Conservation (phyloP, 495 filamentous ascomycete species). For the Hypoxylon perforatum region DNA sequence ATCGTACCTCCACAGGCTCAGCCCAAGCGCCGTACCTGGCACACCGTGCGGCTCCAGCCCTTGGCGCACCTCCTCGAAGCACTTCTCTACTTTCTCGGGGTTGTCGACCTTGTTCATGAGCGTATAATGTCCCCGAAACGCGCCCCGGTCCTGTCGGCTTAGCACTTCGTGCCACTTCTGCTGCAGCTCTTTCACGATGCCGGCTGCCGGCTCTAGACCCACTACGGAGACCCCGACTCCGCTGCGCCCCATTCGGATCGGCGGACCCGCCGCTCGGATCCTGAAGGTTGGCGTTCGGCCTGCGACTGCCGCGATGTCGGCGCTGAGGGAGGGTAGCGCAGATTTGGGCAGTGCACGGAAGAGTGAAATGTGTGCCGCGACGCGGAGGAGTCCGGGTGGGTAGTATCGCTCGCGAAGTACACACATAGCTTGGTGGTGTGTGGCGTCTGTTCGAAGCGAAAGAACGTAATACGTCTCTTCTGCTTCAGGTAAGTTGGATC, state of each 20-base stretch:
- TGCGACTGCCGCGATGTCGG: slow-evolving; percentile 5
- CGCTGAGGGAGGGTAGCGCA: neutral
- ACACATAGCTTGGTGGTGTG: slow-evolving; percentile 13
- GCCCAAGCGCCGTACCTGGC: slow-evolving; percentile 9
- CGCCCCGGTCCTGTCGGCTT: slow-evolving; percentile 17
- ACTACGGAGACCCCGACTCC: slow-evolving; percentile 6
- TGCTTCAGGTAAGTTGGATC: neutral
- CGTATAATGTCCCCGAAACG: slow-evolving; percentile 24
- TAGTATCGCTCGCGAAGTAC: slow-evolving; percentile 18
- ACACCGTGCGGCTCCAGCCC: neutral
- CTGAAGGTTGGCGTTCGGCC: neutral
- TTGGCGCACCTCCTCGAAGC: slow-evolving; percentile 4
- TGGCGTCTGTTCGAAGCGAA: slow-evolving; percentile 4
- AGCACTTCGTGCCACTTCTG: slow-evolving; percentile 15
- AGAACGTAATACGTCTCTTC: slow-evolving; percentile 21
- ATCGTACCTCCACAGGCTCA: slow-evolving; percentile 25
- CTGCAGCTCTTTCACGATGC: slow-evolving; percentile 4
- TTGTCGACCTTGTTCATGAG: slow-evolving; percentile 22
- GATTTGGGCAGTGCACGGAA: slow-evolving; percentile 20
- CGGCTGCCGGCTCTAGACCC: slow-evolving; percentile 9
- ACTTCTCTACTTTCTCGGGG: neutral
- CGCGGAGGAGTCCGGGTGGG: slow-evolving; percentile 11
- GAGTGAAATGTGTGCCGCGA: slow-evolving; percentile 21
- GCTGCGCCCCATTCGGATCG: neutral
- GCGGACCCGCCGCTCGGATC: slow-evolving; percentile 11